Evolutionary conservation across 441 rosid genomes (phyloP).

Genomic region (Erodium moschatum): DNA sequence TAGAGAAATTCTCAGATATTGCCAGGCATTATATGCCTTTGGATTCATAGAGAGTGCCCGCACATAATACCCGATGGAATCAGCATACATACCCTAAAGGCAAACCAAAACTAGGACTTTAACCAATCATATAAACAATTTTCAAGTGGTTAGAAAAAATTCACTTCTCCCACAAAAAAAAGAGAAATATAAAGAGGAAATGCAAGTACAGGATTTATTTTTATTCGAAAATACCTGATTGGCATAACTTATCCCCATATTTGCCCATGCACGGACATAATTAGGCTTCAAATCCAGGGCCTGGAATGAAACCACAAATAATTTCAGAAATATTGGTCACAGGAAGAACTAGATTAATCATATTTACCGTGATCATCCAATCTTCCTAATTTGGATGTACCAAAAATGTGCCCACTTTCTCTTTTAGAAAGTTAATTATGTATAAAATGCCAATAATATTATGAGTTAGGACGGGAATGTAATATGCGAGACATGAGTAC

Average conservation of each 20-base stretch:
- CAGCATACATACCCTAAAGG: slow-evolving; percentile 67
- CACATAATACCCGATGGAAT: slow-evolving; percentile 80
- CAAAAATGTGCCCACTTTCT: no score
- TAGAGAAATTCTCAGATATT: slow-evolving; percentile 81
- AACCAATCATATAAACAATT: not conserved
- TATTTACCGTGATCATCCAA: no score
- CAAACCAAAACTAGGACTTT: not conserved
- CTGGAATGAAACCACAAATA: slow-evolving; percentile 31
- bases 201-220: not conserved
- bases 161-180: not conserved
- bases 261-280: slow-evolving; percentile 99
- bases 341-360: no score
- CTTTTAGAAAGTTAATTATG: no score
- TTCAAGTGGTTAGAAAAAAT: not conserved
- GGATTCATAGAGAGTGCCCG: slow-evolving; percentile 98
- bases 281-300: slow-evolving; percentile 98
- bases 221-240: slow-evolving; percentile 52
- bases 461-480: no score
- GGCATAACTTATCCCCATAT: slow-evolving; percentile 98
- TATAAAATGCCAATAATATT: no score
- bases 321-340: not conserved
- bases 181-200: no score
- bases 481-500: not conserved
- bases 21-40: slow-evolving; percentile 99
- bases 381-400: no score